Evolutionary conservation across 768 basidiomycete genomes (phyloP).

Genomic region (Trametes cubensis): DNA sequence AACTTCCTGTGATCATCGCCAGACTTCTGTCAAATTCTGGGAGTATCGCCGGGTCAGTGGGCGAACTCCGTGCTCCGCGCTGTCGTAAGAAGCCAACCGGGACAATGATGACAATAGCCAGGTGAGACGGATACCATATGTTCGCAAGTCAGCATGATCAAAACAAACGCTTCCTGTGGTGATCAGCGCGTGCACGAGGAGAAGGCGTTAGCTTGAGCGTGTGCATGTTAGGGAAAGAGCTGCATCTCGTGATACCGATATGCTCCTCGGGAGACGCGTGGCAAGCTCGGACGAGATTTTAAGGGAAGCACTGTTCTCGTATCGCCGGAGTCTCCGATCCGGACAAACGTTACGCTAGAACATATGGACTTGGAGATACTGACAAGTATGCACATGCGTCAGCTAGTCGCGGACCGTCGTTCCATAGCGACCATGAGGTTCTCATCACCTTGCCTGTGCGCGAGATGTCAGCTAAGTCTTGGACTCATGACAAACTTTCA

Average conservation of each 20-base stretch:
- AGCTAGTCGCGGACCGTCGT: too few species aligned
- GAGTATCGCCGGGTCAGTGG: neutral
- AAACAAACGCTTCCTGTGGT: neutral
- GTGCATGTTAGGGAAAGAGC: neutral
- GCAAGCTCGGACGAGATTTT: neutral
- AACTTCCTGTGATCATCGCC: constrained; percentile 3
- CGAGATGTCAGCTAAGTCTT: too few species aligned
- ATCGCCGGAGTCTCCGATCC: constrained; percentile 7
- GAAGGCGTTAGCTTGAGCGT: neutral
- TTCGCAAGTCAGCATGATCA: constrained; percentile 8
- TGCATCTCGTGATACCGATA: constrained; percentile 15
- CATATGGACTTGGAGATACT: neutral
- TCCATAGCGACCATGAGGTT: too few species aligned
- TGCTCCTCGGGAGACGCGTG: constrained; percentile 2
- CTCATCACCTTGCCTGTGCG: too few species aligned
- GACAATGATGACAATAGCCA: neutral
- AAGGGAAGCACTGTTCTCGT: neutral
- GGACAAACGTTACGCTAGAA: neutral
- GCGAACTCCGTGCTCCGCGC: neutral
- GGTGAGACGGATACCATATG: constrained; percentile 15
- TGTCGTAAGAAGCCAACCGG: neutral
- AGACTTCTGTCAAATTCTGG: neutral
- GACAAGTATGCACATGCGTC: too few species aligned
- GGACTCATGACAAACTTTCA: too few species aligned
- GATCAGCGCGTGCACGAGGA: constrained; percentile 11